Conservation (phyloP, 1,284 basidiomycete genomes). For the Xerocomus minutiporus region DNA sequence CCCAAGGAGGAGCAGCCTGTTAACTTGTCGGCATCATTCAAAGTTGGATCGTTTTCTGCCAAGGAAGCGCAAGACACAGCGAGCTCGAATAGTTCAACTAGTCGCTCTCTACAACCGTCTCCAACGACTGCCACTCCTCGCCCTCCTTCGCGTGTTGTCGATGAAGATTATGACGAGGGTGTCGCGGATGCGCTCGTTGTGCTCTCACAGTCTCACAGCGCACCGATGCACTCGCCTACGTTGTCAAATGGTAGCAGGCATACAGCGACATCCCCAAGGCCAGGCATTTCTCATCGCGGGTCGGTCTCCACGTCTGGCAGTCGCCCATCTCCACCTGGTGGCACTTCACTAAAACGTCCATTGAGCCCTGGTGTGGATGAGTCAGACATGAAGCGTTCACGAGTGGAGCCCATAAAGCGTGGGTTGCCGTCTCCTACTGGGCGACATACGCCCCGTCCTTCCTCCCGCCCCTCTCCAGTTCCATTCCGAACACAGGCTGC, state of each 20-base stretch:
- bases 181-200: slow-evolving; percentile 69
- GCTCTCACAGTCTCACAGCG: slow-evolving; percentile 39
- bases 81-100: slow-evolving; percentile 58
- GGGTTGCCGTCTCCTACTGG: slow-evolving; percentile 50
- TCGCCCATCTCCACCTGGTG: slow-evolving; percentile 46
- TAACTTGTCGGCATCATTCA: slow-evolving; percentile 34
- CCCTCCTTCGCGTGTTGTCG: slow-evolving; percentile 60
- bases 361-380: slow-evolving; percentile 63
- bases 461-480: slow-evolving; percentile 64
- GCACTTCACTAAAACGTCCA: slow-evolving; percentile 54
- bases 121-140: slow-evolving; percentile 57
- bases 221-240: slow-evolving; percentile 44
- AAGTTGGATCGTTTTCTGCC: slow-evolving; percentile 34
- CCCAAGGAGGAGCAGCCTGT: slow-evolving; percentile 36
- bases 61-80: slow-evolving; percentile 54
- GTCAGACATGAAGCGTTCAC: slow-evolving; percentile 55
- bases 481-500: slow-evolving; percentile 68
- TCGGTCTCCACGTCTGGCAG: slow-evolving; percentile 53
- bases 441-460: slow-evolving; percentile 47
- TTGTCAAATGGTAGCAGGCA: slow-evolving; percentile 50
- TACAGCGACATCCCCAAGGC: slow-evolving; percentile 46
- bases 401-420: slow-evolving; percentile 54
- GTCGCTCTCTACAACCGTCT: slow-evolving; percentile 62
- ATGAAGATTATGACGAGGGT: slow-evolving; percentile 81
- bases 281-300: slow-evolving; percentile 45